Conservation (phyloP, 805 yeast genomes). For the Scheffersomyces spartinae region DNA sequence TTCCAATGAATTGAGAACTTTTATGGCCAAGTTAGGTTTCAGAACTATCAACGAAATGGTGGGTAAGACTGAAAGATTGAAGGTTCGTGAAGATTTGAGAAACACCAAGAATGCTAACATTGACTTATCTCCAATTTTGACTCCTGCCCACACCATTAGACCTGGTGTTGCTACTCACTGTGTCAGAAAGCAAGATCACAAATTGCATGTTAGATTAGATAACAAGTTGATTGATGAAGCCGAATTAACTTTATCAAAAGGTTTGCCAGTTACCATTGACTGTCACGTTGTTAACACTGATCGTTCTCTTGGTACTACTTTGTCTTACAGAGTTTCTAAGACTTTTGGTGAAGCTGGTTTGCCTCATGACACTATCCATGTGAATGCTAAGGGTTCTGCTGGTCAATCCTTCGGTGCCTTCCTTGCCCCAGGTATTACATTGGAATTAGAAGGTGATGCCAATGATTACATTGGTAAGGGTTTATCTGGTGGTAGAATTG, state of each 20-base stretch:
- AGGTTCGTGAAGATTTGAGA: conserved; percentile 74
- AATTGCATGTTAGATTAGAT: conserved; percentile 84
- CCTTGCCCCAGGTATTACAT: conserved; percentile 90
- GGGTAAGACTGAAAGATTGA: conserved; percentile 88
- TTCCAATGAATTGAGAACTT: conserved; percentile 80
- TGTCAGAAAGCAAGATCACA: conserved; percentile 88
- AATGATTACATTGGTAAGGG: conserved; percentile 98
- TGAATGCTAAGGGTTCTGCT: conserved; percentile 83
- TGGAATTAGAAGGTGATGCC: conserved; percentile 94
- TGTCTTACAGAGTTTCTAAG: conserved; percentile 89
- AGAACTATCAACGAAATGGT: conserved; percentile 96
- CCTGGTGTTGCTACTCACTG: conserved; percentile 95
- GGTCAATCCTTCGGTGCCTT: conserved; percentile 99
- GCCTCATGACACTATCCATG: conserved; percentile 95
- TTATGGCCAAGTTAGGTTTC: conserved; percentile 93
- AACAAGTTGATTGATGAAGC: conserved; percentile 95
- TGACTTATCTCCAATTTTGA: conserved; percentile 84
- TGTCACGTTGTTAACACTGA: conserved; percentile 92
- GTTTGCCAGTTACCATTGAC: conserved; percentile 91
- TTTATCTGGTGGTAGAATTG: conserved; percentile 85
- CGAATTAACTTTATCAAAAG: conserved; percentile 88
- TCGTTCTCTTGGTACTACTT: conserved; percentile 90
- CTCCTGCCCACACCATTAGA: conserved; percentile 93
- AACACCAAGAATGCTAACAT: conserved; percentile 84
- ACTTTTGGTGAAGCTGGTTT: conserved; percentile 85